A percentile compares a stretch with the other conserved stretches of the same genome.
Conservation (phyloP, 805 yeast species). For the Zygoascus biomembranicola region DNA sequence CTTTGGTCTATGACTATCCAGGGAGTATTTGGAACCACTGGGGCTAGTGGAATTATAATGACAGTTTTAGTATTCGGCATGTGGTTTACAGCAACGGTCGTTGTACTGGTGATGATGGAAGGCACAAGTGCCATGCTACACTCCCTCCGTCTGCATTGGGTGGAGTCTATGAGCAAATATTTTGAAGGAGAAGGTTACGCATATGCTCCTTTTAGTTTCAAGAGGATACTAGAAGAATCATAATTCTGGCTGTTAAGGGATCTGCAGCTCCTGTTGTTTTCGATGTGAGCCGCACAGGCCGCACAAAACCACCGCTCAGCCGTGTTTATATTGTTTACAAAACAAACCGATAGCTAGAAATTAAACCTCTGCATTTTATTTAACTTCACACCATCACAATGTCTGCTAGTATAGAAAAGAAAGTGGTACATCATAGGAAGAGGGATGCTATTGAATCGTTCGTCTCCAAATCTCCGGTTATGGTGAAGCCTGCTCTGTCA, state of each 20-base stretch:
- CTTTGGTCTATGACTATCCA: slow-evolving; percentile 94
- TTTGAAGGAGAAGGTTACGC: slow-evolving; percentile 95
- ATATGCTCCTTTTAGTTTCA: slow-evolving; percentile 75
- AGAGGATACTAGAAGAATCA: slow-evolving; percentile 4
- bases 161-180: slow-evolving; percentile 96
- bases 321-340: background rate
- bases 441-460: slow-evolving; percentile 49
- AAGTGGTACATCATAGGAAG: slow-evolving; percentile 24
- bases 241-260: background rate
- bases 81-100: slow-evolving; percentile 92
- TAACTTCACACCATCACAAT: background rate
- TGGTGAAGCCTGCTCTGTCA: slow-evolving; percentile 41
- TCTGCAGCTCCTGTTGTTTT: too few relatives aligned
- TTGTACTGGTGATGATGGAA: slow-evolving; percentile 92
- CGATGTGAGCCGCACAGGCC: too few relatives aligned
- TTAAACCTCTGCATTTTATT: background rate
- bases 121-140: slow-evolving; percentile 99
- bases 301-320: background rate
- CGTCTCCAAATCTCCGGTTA: slow-evolving; percentile 29
- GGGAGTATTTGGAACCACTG: slow-evolving; percentile 65
- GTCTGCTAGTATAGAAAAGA: background rate
- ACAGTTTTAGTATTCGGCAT: slow-evolving; percentile 77
- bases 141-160: slow-evolving; percentile 96
- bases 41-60: slow-evolving; percentile 56
- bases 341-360: background rate